Evolutionary conservation across 805 yeast species (phyloP).

Genomic region (Ogataea angusta): DNA sequence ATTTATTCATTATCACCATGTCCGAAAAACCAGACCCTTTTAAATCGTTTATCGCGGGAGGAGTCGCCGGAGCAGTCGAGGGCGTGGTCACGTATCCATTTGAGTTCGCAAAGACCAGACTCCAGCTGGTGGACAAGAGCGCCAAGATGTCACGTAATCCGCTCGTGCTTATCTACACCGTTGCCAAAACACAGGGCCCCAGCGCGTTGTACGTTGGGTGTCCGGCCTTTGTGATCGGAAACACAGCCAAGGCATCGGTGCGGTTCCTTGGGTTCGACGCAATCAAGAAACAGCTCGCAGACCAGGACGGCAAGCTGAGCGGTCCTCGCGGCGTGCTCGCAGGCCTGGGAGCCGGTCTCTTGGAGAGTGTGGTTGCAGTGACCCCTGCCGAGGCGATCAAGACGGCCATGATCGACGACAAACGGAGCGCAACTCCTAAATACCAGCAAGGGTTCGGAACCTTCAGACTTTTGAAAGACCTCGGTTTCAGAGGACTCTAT

Average conservation of each 20-base stretch:
- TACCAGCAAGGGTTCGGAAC: conserved; percentile 74
- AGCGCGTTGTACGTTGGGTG: conserved; percentile 87
- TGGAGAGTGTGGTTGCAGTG: conserved; percentile 89
- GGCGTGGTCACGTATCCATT: conserved; percentile 92
- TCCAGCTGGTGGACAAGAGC: conserved; percentile 73
- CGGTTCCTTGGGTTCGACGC: conserved; percentile 90
- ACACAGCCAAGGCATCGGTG: conserved; percentile 94
- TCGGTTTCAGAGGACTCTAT: conserved; percentile 81
- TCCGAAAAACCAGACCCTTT: conserved; percentile 56
- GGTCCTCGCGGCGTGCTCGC: conserved; percentile 92
- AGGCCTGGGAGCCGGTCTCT: conserved; percentile 95
- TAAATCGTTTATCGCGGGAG: conserved; percentile 90
- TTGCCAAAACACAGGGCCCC: conserved; percentile 76
- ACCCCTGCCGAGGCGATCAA: conserved; percentile 97
- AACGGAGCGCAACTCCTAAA: conserved; percentile 69
- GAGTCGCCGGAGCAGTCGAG: conserved; percentile 94
- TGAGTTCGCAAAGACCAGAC: conserved; percentile 92
- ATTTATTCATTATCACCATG: not conserved
- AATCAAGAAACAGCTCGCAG: conserved; percentile 72
- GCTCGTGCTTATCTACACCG: conserved; percentile 67
- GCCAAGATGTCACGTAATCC: conserved; percentile 78
- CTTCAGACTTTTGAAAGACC: conserved; percentile 61
- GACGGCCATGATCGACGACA: conserved; percentile 93
- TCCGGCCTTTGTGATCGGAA: conserved; percentile 94
- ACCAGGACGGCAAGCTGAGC: conserved; percentile 80